These are phyloP conservation scores for Globisporangium alternatum DNA, from an alignment of 352 stramenopile species.

Conservation along the genomic window DNA sequence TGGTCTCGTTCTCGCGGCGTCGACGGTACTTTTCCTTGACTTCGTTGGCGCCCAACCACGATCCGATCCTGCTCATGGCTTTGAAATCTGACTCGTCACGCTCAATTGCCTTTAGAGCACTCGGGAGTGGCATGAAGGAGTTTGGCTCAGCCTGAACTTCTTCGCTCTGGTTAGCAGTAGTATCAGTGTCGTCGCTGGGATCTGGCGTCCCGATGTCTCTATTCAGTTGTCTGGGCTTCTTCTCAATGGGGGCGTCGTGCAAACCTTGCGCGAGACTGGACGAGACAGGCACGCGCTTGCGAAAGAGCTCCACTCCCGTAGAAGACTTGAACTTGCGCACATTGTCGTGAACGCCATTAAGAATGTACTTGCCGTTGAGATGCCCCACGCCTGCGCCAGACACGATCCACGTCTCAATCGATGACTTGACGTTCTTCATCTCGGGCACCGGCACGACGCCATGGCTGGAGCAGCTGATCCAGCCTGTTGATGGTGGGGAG, in stretches of 20 bases:
- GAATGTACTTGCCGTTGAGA: constrained; percentile 68
- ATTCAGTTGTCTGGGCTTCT: constrained; percentile 3
- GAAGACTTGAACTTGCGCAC: constrained; percentile 61
- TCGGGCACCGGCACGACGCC: constrained; percentile 34
- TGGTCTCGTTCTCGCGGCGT: constrained; percentile 21
- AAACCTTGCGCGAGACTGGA: constrained; percentile 47
- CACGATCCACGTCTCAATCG: constrained; percentile 62
- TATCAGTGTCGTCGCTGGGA: background rate
- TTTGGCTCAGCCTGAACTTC: background rate
- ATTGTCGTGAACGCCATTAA: constrained; percentile 48
- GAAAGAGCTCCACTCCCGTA: constrained; percentile 66
- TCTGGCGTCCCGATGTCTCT: constrained; percentile 1
- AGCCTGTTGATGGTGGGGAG: constrained; percentile 39
- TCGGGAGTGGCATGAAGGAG: constrained; percentile 25
- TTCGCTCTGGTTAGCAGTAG: background rate
- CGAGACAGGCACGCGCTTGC: constrained; percentile 47
- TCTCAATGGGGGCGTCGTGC: constrained; percentile 17
- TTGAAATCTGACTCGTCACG: constrained; percentile 47
- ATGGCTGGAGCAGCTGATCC: constrained; percentile 54
- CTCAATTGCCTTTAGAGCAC: constrained; percentile 32
- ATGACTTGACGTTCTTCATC: constrained; percentile 34
- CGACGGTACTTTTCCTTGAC: constrained; percentile 40
- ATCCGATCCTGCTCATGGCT: constrained; percentile 61
- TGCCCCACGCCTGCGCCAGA: constrained; percentile 43
- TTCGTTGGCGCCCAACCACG: constrained; percentile 58